Evolutionary conservation across 352 stramenopile species (phyloP), one percentile per base, ranked within the genome.

Genomic region (Globisporangium canariense): DNA sequence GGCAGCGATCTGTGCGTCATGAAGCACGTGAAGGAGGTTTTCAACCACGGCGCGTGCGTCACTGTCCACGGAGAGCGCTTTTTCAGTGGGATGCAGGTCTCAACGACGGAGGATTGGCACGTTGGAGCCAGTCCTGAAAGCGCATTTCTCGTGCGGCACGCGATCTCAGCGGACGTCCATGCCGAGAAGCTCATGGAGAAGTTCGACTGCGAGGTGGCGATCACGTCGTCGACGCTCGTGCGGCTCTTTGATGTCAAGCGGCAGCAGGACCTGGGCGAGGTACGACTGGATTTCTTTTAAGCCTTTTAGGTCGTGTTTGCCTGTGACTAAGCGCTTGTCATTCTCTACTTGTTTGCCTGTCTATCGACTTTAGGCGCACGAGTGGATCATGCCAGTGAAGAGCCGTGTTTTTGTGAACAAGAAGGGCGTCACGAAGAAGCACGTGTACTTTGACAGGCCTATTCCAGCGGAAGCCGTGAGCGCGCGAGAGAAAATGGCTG

Each of bases 201-300:
- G 54, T 77, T 87, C 50, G 67, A 88, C 16, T 95, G 87, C 36
- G 79, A 93, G n/a, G 45, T 93, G 0, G 82, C 80, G 1, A 75
- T 95, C 25, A 83, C 85, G 0, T 84, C 83, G 2, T 89, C 81
- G 1, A 90, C 87, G 5, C 66, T 95, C 22, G 41, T 83, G 34
- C 65, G 73, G n/a, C 72, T 95, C 7, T 93, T 95, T 69, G 82
- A 93, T 45, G 76, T 70, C 46, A 68, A 81, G 55, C 73, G 59
- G 47, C 71, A 74, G 3, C 60, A 78, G 34, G 65, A 70, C 59
- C 6, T 46, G 16, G 38, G 63, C 49, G 20, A 11, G 51, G 51
- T 58, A 30, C 10, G 51, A 6, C 7, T 10, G 49, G 16, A 16
- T 41, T 30, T 14, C 2, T 28, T 20, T 18, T 57, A 28, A 28